A percentile compares a stretch with the other conserved stretches of the same genome.
phyloP scores from a whole-genome alignment of 164 flowering plant species.

The Dillenia turbinata region DNA sequence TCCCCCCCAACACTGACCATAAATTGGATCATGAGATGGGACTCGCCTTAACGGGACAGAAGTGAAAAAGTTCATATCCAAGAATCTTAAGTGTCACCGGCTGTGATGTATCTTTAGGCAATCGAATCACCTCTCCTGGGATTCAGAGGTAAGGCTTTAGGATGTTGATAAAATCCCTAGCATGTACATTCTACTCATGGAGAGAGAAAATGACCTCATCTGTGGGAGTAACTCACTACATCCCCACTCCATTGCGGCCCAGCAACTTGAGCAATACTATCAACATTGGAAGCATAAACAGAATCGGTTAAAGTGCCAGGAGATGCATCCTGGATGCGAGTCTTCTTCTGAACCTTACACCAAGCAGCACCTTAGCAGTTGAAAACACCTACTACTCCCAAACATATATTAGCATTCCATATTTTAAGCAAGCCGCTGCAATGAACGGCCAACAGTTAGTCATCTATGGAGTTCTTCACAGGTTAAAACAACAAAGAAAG shows the following conservation, averaged over 20 bases:
- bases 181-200: not conserved
- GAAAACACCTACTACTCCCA: constrained; percentile 91
- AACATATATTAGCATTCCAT: constrained; percentile 82
- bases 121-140: constrained; percentile 65
- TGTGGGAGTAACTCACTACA: constrained; percentile 45
- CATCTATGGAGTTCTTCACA: not conserved
- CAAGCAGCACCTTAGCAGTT: constrained; percentile 99
- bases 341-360: constrained; percentile 78
- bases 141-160: not conserved
- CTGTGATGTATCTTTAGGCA: constrained; percentile 69
- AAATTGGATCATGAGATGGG: not conserved
- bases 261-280: constrained; percentile 53
- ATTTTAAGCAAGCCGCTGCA: constrained; percentile 77
- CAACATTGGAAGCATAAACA: constrained; percentile 64
- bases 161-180: not conserved
- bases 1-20: not conserved
- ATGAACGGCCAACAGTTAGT: too few relatives aligned
- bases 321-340: constrained; percentile 75
- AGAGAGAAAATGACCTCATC: constrained; percentile 40
- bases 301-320: constrained; percentile 73
- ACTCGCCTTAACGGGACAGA: constrained; percentile 76
- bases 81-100: constrained; percentile 83
- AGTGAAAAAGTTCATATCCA: constrained; percentile 77
- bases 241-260: constrained; percentile 74
- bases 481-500: not conserved